These are phyloP conservation scores for Yamadazyma songkhlaensis DNA, from an alignment of 1,139 yeast species.

Conservation along the genomic window DNA sequence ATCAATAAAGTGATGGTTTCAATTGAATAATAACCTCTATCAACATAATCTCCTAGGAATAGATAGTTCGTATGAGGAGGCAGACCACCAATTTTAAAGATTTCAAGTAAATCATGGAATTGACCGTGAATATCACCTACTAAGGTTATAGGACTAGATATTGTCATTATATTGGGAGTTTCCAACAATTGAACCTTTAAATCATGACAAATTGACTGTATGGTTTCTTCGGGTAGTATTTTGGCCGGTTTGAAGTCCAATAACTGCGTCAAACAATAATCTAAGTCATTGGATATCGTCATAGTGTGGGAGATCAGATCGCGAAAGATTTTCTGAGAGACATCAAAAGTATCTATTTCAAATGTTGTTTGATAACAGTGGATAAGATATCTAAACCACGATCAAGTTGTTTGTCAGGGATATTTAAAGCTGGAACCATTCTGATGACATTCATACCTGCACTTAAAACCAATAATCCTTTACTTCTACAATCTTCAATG, in stretches of 20 bases:
- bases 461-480: slow-evolving; percentile 79
- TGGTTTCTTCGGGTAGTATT: slow-evolving; percentile 39
- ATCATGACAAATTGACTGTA: slow-evolving; percentile 44
- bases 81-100: slow-evolving; percentile 87
- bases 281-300: slow-evolving; percentile 26
- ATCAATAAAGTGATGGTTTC: slow-evolving; percentile 86
- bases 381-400: slow-evolving; percentile 70
- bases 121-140: slow-evolving; percentile 99
- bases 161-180: slow-evolving; percentile 71
- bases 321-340: not conserved
- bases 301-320: slow-evolving; percentile 1
- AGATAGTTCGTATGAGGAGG: slow-evolving; percentile 93
- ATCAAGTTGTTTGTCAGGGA: slow-evolving; percentile 62
- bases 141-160: slow-evolving; percentile 87
- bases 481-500: slow-evolving; percentile 66
- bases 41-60: slow-evolving; percentile 93
- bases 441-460: slow-evolving; percentile 91
- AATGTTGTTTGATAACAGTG: slow-evolving; percentile 1
- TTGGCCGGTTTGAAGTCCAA: slow-evolving; percentile 44
- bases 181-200: slow-evolving; percentile 37
- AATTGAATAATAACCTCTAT: slow-evolving; percentile 81
- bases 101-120: slow-evolving; percentile 88
- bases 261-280: slow-evolving; percentile 44
- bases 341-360: slow-evolving; percentile 1
- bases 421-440: slow-evolving; percentile 88